Evolutionary conservation across 2,329 filamentous ascomycete genomes (phyloP).

Genomic region (Torrubiella hemipterigena): DNA sequence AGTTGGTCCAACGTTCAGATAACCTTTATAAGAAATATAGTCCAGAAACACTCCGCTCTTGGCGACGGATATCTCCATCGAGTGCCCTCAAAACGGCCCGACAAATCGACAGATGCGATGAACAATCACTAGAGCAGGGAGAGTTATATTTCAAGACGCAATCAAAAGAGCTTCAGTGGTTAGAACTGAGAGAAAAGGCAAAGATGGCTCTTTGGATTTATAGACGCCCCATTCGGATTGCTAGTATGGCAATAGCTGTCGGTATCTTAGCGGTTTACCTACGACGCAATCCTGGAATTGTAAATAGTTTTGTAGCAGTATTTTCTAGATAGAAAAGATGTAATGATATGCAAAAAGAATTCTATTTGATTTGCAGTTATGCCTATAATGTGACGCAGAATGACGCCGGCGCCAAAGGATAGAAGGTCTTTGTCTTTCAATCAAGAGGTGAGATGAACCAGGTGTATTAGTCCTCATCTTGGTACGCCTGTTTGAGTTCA

Average conservation of each 20-base stretch:
- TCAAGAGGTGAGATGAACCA: too few species aligned
- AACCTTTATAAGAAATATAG: slow-evolving; percentile 54
- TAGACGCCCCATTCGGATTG: slow-evolving; percentile 47
- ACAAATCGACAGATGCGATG: slow-evolving; percentile 31
- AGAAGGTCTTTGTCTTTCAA: not conserved
- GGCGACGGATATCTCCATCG: slow-evolving; percentile 57
- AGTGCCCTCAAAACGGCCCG: slow-evolving; percentile 81
- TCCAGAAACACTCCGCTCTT: slow-evolving; percentile 59
- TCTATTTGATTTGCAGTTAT: too few species aligned
- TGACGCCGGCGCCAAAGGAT: too few species aligned
- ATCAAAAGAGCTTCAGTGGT: slow-evolving; percentile 55
- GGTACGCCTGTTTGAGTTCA: slow-evolving; percentile 46
- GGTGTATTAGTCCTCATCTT: slow-evolving; percentile 26
- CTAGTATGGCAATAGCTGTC: slow-evolving; percentile 54
- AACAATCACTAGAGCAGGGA: slow-evolving; percentile 54
- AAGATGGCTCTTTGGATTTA: slow-evolving; percentile 44
- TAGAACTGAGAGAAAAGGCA: slow-evolving; percentile 32
- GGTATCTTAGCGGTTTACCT: slow-evolving; percentile 59
- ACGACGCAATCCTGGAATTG: slow-evolving; percentile 30
- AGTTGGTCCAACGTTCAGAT: slow-evolving; percentile 55
- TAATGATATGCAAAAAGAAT: too few species aligned
- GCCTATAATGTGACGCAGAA: too few species aligned
- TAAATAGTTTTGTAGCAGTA: slow-evolving; percentile 14
- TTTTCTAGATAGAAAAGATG: slow-evolving; percentile 11
- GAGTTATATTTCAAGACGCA: slow-evolving; percentile 58